Base-by-base conservation (phyloP, 371 early-diverging fungal genomes). In the Mucor velutinosus region DNA sequence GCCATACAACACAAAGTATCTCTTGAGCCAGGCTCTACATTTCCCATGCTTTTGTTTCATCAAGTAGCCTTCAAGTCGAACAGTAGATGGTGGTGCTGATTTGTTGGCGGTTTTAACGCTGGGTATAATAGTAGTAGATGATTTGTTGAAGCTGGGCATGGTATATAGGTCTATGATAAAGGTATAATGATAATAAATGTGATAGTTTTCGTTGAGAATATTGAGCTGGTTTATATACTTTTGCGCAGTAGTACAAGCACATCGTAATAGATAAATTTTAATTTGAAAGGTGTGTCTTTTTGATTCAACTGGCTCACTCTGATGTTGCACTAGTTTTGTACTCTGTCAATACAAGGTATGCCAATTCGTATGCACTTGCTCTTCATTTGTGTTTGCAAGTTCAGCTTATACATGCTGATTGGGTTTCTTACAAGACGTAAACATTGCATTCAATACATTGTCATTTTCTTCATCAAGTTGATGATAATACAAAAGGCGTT, bases 41-140 rank as follows among this genome's bases (percentile, higher is more conserved):
- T 74, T 68, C 47, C 82, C 79, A 62, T 81, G 82, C 25, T 75
- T 69, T 65, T 81, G 82, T 65, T 81, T 81, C 64, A 71, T 65
- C 21, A 81, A 59, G 67, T 74, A 81, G 11, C 82, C 82, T 59
- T 74, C 59, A 7, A 70, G 21, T 53, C 43, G 56, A 43, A 64
- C 29, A 14, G 53, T 51, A n/a, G 73, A 33, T 6, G 69, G 57
- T 7, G 69, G 55, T 7, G 1, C 4, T n/a, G 65, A 49, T 43
- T 65, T 62, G 37, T 58, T 62, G 21, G 65, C 53, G 15, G 11
- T 29, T 45, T 73, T 73, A 4, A 73, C 66, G 29, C 69, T 65
- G 4, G 73, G 73, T 7, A 41, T 59, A 35, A 39, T 17, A 30
- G 51, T 21, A 60, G 58, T 41, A 7, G 33, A 33, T 33, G 53